A percentile compares a stretch with the other conserved stretches of the same genome.
phyloP scores from a whole-genome alignment of 768 basidiomycete species.

The Pleurotus sapidus region DNA sequence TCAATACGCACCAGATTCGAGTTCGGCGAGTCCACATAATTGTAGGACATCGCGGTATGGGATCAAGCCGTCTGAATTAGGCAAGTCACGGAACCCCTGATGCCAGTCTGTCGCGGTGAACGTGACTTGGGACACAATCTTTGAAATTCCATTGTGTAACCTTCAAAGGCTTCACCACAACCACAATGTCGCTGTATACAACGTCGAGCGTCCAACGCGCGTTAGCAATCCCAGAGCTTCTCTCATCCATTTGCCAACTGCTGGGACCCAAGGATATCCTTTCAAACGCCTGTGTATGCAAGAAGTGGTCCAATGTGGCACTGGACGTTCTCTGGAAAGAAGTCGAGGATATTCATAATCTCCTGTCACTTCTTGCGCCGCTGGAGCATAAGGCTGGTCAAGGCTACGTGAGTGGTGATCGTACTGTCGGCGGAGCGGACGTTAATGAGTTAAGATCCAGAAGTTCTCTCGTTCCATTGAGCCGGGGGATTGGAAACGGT shows the following conservation, averaged over 20 bases:
- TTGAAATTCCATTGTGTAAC: too few relatives aligned
- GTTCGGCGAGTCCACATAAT: slow-evolving; percentile 62
- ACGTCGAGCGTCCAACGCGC: not conserved
- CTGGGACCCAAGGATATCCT: not conserved
- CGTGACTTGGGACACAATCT: too few relatives aligned
- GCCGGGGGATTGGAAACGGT: slow-evolving; percentile 51
- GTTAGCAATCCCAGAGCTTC: not conserved
- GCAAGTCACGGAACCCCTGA: too few relatives aligned
- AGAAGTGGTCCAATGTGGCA: slow-evolving; percentile 48
- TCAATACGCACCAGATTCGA: slow-evolving; percentile 55
- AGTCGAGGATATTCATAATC: slow-evolving; percentile 38
- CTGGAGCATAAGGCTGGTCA: slow-evolving; percentile 23
- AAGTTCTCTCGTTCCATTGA: slow-evolving; percentile 38
- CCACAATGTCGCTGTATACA: not conserved
- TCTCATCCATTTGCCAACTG: not conserved
- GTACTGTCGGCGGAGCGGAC: not conserved
- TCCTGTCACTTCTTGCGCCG: slow-evolving; percentile 51
- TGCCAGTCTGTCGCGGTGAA: too few relatives aligned
- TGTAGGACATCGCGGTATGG: slow-evolving; percentile 38
- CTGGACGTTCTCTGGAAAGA: slow-evolving; percentile 47
- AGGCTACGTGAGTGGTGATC: slow-evolving; percentile 21
- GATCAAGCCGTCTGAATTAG: not conserved
- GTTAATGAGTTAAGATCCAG: slow-evolving; percentile 19
- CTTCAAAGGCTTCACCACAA: not conserved
- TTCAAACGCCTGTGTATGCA: slow-evolving; percentile 31